Evolutionary conservation across 1,284 basidiomycete genomes (phyloP), one percentile per base, ranked within the genome.

Genomic region (Puccinia novopanici): DNA sequence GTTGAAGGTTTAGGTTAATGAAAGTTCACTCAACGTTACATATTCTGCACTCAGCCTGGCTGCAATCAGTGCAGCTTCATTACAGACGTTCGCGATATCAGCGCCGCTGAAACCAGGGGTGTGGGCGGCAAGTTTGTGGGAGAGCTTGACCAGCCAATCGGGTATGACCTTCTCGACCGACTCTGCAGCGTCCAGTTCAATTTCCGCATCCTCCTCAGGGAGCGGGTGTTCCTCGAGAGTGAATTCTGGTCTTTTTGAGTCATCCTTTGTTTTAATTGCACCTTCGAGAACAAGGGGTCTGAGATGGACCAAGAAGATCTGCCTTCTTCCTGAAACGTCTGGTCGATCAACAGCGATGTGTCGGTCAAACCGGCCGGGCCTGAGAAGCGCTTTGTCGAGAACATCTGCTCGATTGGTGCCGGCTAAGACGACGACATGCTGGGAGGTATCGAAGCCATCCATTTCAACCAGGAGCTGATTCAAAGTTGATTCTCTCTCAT

Each of bases 381-480:
- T n/a, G n/a, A n/a, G n/a, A n/a, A n/a, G n/a, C n/a, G n/a, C n/a
- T n/a, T n/a, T n/a, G n/a, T n/a, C n/a, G 99, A 99, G 91, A 24
- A 99, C 95, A 84, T 99, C 96, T 13, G 95, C 92, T 84, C 97
- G 88, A 87, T 99, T 99, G 27, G 97, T 99, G 83, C 97, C 96
- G 0, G 97, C 94, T 54, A 99, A 90, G 22, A 99, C 92, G 79
- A 99, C 96, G 82, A 99, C 91, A 85, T 98, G 95, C 86, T 98
- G 94, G 83, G 93, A 91, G 17, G 95, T 96, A 63, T 92, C 92
- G 87, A 99, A 99, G 54, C 96, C 96, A 86, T 99, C 96, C 96
- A 99, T 99, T 88, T 99, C 96, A 65, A 99, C 96, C 81, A 99
- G 89, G 22, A 99, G 89, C 87, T 99, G 97, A 86, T 99, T 99